Evolutionary conservation across 176 grass and related monocot species (phyloP), one percentile per base, ranked within the genome.

Genomic region (Avena insularis): DNA sequence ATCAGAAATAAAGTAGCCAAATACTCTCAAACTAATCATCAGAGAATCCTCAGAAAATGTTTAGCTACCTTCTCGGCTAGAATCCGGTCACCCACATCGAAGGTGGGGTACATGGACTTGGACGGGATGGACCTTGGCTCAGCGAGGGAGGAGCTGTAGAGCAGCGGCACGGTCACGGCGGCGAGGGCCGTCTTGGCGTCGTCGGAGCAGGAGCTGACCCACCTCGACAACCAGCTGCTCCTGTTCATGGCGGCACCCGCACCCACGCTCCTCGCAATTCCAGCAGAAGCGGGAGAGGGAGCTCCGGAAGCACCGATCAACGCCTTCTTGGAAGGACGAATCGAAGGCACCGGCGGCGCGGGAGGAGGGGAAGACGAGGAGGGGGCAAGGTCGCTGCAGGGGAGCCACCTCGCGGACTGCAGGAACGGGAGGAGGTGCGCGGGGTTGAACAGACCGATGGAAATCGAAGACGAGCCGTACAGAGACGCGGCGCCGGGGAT

Each of bases 41-140:
- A 79, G 8, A n/a, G 0, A 38, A 43, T 31, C 12, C 12, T 75
- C 47, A 6, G 10, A 16, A 40, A 58, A 87, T 49, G 7, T 1
- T 71, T 21, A 25, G 15, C 12, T 93, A 99, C 97, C 97, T 93
- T 99, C 94, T 99, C 97, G 1, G 97, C 92, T 19, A 99, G 84
- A 90, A 99, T 99, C n/a, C 97, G 85, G 35, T 99, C 97, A 40
- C 97, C 97, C 4, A 99, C 79, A 58, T 99, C 97, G 79, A 99
- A 99, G 51, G 97, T 99, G 14, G 97, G 97, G 87, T 89, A 94
- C 97, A 99, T 99, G 76, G 97, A 99, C 85, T 86, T 93, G 47
- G 97, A 93, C 54, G 97, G 97, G 72, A 99, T 97, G 55, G 94
- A 99, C 85, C 89, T 94, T 2, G 97, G 94, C 85, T 94, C 94